Percentiles rank a stretch among this genome's conserved stretches.
These are phyloP conservation scores for Boletus pseudo-olivaceus DNA, from an alignment of 768 basidiomycete species.

Conservation along the genomic window DNA sequence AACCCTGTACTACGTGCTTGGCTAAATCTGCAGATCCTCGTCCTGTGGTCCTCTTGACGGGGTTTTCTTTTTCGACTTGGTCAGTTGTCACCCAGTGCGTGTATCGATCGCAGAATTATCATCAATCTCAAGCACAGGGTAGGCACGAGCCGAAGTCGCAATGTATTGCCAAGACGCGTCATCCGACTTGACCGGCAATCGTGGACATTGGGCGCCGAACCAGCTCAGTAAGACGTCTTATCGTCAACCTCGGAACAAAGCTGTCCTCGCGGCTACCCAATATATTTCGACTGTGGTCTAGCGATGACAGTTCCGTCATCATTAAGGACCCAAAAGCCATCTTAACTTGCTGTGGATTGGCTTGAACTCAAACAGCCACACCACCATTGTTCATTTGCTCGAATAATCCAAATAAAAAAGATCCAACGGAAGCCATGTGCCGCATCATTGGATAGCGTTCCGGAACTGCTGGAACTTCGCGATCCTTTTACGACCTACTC, in stretches of 20 bases:
- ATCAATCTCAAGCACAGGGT: neutral
- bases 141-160: too few species aligned
- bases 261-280: neutral
- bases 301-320: neutral
- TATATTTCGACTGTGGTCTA: neutral
- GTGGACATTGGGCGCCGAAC: neutral
- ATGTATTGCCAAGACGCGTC: too few species aligned
- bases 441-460: too few species aligned
- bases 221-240: neutral
- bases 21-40: neutral
- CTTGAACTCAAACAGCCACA: neutral
- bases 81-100: neutral
- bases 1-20: too few species aligned
- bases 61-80: neutral
- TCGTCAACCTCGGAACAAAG: neutral
- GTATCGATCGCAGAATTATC: neutral
- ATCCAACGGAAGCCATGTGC: neutral
- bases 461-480: too few species aligned
- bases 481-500: neutral
- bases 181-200: neutral
- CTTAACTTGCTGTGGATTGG: neutral
- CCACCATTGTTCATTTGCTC: neutral
- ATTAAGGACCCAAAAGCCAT: neutral
- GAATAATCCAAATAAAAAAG: neutral
- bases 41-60: neutral